Conservation (phyloP, 768 basidiomycete species). For the Rhodosporidiobolus sp. region DNA sequence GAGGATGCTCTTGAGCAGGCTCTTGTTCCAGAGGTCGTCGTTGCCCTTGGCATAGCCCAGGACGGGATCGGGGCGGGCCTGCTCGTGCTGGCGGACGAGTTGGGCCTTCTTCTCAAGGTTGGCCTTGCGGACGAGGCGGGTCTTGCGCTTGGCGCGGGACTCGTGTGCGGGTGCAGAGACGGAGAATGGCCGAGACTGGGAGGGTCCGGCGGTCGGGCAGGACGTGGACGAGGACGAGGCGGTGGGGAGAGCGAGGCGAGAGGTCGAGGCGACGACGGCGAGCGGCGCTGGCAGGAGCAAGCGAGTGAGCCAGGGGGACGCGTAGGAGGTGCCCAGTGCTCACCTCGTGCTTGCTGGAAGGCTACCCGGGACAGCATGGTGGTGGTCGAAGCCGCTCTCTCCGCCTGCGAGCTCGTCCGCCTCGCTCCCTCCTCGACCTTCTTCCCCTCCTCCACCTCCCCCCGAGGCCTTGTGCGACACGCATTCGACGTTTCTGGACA, state of each 20-base stretch:
- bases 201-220: not conserved
- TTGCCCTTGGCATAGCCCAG: slow-evolving; percentile 68
- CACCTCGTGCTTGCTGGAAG: slow-evolving; percentile 5
- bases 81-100: slow-evolving; percentile 51
- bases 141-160: slow-evolving; percentile 42
- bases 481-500: too few species aligned
- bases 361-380: slow-evolving; percentile 27
- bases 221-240: not conserved
- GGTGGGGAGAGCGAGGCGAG: not conserved
- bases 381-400: not conserved
- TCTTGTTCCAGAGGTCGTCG: slow-evolving; percentile 64
- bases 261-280: slow-evolving; percentile 6
- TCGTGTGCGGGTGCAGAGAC: slow-evolving; percentile 32
- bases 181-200: slow-evolving; percentile 39
- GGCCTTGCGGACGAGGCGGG: slow-evolving; percentile 47
- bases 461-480: too few species aligned
- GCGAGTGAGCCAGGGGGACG: not conserved
- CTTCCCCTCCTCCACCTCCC: not conserved
- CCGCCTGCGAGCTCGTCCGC: not conserved
- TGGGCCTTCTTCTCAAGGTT: slow-evolving; percentile 48
- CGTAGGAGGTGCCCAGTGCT: rapidly evolving
- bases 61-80: slow-evolving; percentile 61
- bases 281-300: slow-evolving; percentile 6
- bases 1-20: slow-evolving; percentile 55
- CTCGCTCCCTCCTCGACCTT: not conserved